phyloP scores from a whole-genome alignment of 2,329 filamentous ascomycete species.

The Fusarium avenaceum region DNA sequence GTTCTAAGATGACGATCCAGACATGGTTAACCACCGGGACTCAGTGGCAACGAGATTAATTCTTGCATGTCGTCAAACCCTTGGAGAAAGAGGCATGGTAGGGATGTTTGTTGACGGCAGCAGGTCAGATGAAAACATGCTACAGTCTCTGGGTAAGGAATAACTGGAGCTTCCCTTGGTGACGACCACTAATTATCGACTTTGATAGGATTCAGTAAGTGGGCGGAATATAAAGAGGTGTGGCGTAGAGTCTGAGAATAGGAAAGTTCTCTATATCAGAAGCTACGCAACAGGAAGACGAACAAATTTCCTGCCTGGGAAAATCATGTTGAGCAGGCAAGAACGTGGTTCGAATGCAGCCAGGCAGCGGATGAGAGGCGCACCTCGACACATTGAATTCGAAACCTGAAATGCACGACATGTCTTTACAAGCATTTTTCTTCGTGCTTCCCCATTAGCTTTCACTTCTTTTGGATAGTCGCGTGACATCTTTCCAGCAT shows the following conservation, averaged over 20 bases:
- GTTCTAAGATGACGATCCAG: slow-evolving; percentile 59
- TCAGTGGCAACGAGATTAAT: slow-evolving; percentile 67
- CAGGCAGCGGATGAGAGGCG: not conserved
- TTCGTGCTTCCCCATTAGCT: not conserved
- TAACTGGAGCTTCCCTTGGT: not conserved
- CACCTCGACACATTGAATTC: not conserved
- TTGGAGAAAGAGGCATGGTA: slow-evolving; percentile 65
- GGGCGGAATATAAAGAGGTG: slow-evolving; percentile 69
- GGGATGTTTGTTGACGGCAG: slow-evolving; percentile 69
- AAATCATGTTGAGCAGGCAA: not conserved
- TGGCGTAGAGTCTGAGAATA: slow-evolving; percentile 60
- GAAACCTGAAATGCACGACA: not conserved
- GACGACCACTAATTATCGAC: slow-evolving; percentile 24
- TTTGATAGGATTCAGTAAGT: slow-evolving; percentile 67
- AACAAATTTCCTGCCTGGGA: not conserved
- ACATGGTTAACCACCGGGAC: slow-evolving; percentile 61
- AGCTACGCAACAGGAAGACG: slow-evolving; percentile 8
- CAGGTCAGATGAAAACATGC: slow-evolving; percentile 63
- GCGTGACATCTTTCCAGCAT: too few species aligned
- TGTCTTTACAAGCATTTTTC: not conserved
- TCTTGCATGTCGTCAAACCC: slow-evolving; percentile 63
- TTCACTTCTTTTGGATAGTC: too few species aligned
- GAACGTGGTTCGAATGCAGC: not conserved
- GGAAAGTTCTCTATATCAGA: slow-evolving; percentile 1
- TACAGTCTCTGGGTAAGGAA: slow-evolving; percentile 65